These are phyloP conservation scores for Aspergillus caelatus DNA, from an alignment of 2,329 filamentous ascomycete genomes.

Conservation along the genomic window DNA sequence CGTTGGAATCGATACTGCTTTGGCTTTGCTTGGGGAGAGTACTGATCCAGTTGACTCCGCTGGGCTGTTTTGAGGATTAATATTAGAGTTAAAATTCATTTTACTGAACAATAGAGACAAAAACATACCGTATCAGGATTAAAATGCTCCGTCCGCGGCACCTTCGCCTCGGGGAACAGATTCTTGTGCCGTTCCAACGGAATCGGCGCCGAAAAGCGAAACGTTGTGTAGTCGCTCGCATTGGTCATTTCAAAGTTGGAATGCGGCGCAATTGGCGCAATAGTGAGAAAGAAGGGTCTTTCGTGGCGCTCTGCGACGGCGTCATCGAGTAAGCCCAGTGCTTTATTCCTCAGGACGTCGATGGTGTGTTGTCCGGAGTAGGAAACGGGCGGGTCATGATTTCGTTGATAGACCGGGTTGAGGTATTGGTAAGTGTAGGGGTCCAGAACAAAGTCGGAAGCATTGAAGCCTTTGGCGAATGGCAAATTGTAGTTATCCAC, in stretches of 20 bases:
- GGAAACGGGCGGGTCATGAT: conserved; percentile 56
- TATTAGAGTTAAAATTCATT: not conserved
- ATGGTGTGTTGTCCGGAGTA: conserved; percentile 57
- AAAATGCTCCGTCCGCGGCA: conserved; percentile 66
- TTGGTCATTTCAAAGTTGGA: conserved; percentile 51
- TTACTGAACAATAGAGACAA: too few species aligned
- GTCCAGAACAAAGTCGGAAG: conserved; percentile 43
- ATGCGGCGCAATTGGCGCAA: conserved; percentile 69
- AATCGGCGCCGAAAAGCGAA: conserved; percentile 49
- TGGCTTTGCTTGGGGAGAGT: conserved; percentile 46
- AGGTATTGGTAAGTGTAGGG: conserved; percentile 64
- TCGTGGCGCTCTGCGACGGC: conserved; percentile 48
- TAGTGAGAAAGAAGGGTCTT: conserved; percentile 66
- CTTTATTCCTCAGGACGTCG: conserved; percentile 61
- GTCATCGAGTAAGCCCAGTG: conserved; percentile 61
- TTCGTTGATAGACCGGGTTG: conserved; percentile 63
- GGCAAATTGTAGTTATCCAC: conserved; percentile 49
- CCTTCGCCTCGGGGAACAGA: conserved; percentile 61
- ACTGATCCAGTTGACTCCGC: conserved; percentile 49
- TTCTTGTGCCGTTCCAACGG: conserved; percentile 62
- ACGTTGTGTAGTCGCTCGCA: conserved; percentile 30
- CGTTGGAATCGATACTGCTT: conserved; percentile 50
- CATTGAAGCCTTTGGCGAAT: conserved; percentile 31
- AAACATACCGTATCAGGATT: conserved; percentile 59
- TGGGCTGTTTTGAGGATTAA: conserved; percentile 26